Conservation (phyloP, 768 basidiomycete genomes). For the Naganishia vaughanmartiniae region DNA sequence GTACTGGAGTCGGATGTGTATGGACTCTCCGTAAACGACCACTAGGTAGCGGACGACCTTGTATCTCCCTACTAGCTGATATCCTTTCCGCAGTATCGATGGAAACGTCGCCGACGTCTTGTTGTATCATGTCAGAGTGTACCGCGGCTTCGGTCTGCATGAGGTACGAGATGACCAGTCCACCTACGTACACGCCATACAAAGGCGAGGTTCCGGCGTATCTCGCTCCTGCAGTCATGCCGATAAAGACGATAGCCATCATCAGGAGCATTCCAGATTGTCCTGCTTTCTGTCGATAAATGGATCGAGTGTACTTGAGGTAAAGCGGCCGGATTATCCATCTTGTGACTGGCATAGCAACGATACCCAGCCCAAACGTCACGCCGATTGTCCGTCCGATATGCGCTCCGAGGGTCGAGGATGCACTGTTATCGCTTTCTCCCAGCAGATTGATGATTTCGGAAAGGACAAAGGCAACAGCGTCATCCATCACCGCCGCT, state of each 20-base stretch:
- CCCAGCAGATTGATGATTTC: slow-evolving; percentile 56
- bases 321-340: slow-evolving; percentile 44
- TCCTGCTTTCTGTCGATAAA: slow-evolving; percentile 8
- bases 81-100: not conserved
- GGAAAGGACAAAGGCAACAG: slow-evolving; percentile 63
- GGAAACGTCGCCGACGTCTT: no score
- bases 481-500: slow-evolving; percentile 67
- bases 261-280: slow-evolving; percentile 47
- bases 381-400: slow-evolving; percentile 62
- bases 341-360: slow-evolving; percentile 53
- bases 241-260: slow-evolving; percentile 54
- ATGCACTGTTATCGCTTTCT: slow-evolving; percentile 15
- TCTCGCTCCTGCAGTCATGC: slow-evolving; percentile 56
- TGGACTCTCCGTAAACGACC: slow-evolving; percentile 1
- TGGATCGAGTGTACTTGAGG: slow-evolving; percentile 18
- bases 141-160: slow-evolving; percentile 10
- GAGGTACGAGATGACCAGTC: slow-evolving; percentile 56
- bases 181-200: slow-evolving; percentile 65
- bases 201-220: slow-evolving; percentile 64
- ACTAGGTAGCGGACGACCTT: slow-evolving; percentile 4
- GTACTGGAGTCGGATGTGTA: slow-evolving; percentile 15
- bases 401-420: slow-evolving; percentile 32
- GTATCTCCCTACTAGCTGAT: not conserved
- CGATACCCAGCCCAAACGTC: slow-evolving; percentile 58
- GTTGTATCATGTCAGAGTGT: no score